Evolutionary conservation across 2,329 filamentous ascomycete genomes (phyloP).

Genomic region (Dactylellina drechsleri): DNA sequence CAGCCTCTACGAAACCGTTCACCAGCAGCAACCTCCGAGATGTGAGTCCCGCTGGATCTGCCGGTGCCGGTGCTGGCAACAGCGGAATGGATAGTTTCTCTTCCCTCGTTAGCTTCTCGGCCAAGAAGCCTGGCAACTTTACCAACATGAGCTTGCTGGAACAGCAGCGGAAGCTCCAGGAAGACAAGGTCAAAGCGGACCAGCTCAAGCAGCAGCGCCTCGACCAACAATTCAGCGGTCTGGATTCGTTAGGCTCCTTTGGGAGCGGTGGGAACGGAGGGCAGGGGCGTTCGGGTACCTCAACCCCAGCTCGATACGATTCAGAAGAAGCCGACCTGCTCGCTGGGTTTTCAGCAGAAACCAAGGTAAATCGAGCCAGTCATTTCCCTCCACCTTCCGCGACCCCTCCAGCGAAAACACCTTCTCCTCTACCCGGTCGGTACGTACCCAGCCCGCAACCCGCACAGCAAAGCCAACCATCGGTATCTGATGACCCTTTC

Average conservation of each 20-base stretch:
- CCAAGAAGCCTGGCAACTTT: conserved; percentile 64
- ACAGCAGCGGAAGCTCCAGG: conserved; percentile 75
- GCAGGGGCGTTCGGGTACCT: conserved; percentile 64
- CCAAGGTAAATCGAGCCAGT: conserved; percentile 74
- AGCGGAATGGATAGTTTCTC: conserved; percentile 77
- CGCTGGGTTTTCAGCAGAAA: conserved; percentile 74
- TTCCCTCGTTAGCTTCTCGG: conserved; percentile 74
- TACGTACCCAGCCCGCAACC: conserved; percentile 32
- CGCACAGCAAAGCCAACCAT: background rate
- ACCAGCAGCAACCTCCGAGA: conserved; percentile 56
- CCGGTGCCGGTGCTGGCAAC: conserved; percentile 65
- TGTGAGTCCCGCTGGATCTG: conserved; percentile 63
- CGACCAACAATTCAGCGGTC: conserved; percentile 62
- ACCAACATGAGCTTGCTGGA: conserved; percentile 76
- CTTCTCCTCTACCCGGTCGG: conserved; percentile 35
- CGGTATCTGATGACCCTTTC: conserved; percentile 52
- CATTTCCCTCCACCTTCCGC: conserved; percentile 70
- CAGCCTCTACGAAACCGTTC: conserved; percentile 66
- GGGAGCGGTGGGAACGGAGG: conserved; percentile 65
- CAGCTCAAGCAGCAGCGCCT: conserved; percentile 80
- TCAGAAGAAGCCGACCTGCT: conserved; percentile 70
- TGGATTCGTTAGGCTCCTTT: conserved; percentile 76
- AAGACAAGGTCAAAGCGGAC: conserved; percentile 77
- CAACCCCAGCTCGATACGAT: conserved; percentile 59
- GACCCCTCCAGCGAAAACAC: conserved; percentile 61